Evolutionary conservation across 768 basidiomycete genomes (phyloP), one percentile per base, ranked within the genome.

Genomic region (Trametes coccinea): DNA sequence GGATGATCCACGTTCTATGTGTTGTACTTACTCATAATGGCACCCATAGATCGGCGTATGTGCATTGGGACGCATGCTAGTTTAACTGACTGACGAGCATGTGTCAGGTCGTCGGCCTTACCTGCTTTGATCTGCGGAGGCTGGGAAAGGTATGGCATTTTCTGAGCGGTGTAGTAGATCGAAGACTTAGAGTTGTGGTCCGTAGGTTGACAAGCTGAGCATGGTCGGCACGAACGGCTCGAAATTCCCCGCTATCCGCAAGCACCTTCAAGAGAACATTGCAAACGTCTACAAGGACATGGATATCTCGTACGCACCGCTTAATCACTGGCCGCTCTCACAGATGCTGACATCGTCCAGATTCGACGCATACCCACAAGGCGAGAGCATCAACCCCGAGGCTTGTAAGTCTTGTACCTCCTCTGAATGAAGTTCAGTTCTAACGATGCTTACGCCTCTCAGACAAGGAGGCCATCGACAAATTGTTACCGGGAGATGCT

Each of bases 201-300:
- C 16, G 34, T 53, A 87, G 89, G 84, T 93, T 45, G 84, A 83
- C 66, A 78, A 85, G 53, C 84, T 94, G 27, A 82, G 84, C 51
- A 95, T 95, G 93, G 95, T 90, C 56, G 93, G 94, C 34, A 91
- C 92, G 49, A 92, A 88, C 71, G 93, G 93, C 41, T 82, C 80
- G 56, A 94, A 95, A 75, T 96, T 92, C 74, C 92, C 94, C 22
- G 88, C 83, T 44, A 95, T 96, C 67, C 83, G 90, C 59, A 74
- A 83, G 57, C 94, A 95, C 72, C 80, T 97, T 56, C 77, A 84
- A 53, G 82, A 89, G 68, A 95, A 96, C 68, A 95, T 96, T 64
- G 88, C 81, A 6, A 78, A 84, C 43, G 90, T 84, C 37, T 96
- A 96, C 80, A 92, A 87, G 70, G 91, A 92, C 62, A 87, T 96